phyloP scores from a whole-genome alignment of 2,329 filamentous ascomycete genomes.

The Aschersonia sp. region DNA sequence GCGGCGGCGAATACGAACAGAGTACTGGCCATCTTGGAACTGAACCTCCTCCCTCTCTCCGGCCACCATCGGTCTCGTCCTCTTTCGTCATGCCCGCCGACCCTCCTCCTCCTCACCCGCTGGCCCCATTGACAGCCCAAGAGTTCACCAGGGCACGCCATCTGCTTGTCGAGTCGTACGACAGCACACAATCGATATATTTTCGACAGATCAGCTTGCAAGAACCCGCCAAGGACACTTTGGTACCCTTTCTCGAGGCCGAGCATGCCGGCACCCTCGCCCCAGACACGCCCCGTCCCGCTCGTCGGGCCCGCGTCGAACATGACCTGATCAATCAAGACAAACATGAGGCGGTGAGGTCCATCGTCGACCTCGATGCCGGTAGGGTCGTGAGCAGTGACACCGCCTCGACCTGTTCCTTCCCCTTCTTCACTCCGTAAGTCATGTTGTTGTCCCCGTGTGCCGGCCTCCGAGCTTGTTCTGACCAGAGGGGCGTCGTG shows the following conservation, averaged over 20 bases:
- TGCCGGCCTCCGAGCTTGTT: too few relatives aligned
- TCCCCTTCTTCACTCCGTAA: conserved; percentile 18
- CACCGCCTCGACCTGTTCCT: conserved; percentile 12
- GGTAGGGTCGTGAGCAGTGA: conserved; percentile 14
- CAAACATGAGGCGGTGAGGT: conserved; percentile 18
- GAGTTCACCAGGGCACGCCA: conserved; percentile 35
- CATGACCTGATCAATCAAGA: conserved; percentile 24
- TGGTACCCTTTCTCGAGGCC: conserved; percentile 45
- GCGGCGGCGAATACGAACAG: too few relatives aligned
- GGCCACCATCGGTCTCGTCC: too few relatives aligned
- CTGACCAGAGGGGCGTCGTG: neutral
- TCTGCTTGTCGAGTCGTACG: conserved; percentile 20
- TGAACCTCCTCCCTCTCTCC: too few relatives aligned
- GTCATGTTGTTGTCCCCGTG: neutral
- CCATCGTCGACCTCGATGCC: conserved; percentile 22
- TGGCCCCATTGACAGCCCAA: conserved; percentile 31
- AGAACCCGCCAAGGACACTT: conserved; percentile 44
- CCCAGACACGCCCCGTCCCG: conserved; percentile 24
- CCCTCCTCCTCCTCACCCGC: conserved; percentile 20
- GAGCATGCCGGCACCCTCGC: conserved; percentile 39
- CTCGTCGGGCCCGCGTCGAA: conserved; percentile 30
- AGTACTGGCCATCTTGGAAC: too few relatives aligned
- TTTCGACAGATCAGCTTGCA: conserved; percentile 49
- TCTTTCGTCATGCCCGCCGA: too few relatives aligned
- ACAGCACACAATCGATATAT: conserved; percentile 11